Evolutionary conservation across 2,329 filamentous ascomycete genomes (phyloP).

Genomic region (Plenodomus tracheiphilus): DNA sequence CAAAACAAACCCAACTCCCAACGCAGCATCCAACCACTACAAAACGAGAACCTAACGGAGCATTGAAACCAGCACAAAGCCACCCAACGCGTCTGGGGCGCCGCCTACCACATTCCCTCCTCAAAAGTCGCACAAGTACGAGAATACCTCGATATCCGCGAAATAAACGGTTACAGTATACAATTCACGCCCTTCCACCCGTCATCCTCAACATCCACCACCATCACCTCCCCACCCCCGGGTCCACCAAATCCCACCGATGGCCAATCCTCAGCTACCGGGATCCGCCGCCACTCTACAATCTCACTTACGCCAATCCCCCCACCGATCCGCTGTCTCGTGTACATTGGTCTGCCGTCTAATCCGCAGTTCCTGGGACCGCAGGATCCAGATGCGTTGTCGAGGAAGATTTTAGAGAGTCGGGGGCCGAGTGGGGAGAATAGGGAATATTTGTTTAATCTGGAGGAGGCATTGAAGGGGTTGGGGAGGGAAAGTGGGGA

Average conservation of each 20-base stretch:
- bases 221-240: slow-evolving; percentile 32
- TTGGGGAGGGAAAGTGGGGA: slow-evolving; percentile 79
- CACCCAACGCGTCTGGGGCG: slow-evolving; percentile 78
- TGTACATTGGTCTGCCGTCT: slow-evolving; percentile 91
- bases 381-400: slow-evolving; percentile 76
- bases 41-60: too few relatives aligned
- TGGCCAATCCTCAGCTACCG: neutral
- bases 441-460: slow-evolving; percentile 80
- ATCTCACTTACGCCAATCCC: neutral
- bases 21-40: slow-evolving; percentile 10
- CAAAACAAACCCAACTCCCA: too few relatives aligned
- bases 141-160: slow-evolving; percentile 89
- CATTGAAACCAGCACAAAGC: slow-evolving; percentile 54
- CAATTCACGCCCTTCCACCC: slow-evolving; percentile 86
- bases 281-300: slow-evolving; percentile 20
- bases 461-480: slow-evolving; percentile 74
- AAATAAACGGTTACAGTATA: slow-evolving; percentile 96
- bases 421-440: slow-evolving; percentile 86
- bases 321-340: slow-evolving; percentile 57
- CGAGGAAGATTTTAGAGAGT: slow-evolving; percentile 77
- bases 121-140: slow-evolving; percentile 78
- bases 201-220: slow-evolving; percentile 38
- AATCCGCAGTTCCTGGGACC: slow-evolving; percentile 91
- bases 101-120: slow-evolving; percentile 81
- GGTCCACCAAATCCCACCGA: neutral